Evolutionary conservation across 2,329 filamentous ascomycete species (phyloP), one percentile per base, ranked within the genome.

Genomic region (Botrytis sinoallii): DNA sequence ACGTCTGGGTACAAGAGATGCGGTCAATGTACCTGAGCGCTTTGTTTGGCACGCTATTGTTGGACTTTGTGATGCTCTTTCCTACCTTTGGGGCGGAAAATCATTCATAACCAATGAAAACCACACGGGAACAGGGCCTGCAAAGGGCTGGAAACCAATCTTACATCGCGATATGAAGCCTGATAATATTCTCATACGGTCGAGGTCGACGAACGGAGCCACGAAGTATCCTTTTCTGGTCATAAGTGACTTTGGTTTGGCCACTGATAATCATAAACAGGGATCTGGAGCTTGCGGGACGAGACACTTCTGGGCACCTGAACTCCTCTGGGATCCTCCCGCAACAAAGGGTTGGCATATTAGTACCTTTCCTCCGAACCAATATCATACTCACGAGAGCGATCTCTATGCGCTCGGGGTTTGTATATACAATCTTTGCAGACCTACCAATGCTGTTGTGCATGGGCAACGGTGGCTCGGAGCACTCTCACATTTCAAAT

Each of bases 151-250:
- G 79, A 65, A 75, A n/a, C 76, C 79, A 7, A 72, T 80, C 8
- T 29, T 80, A 10, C 79, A 80, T 68, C 75, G 79, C 14, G 79
- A 80, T 64, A 76, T 80, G 64, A 80, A 80, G 65, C 78, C 79
- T 22, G 79, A 80, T 63, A 80, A 80, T 63, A 73, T 80, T 16
- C 73, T 80, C 20, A 71, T 80, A 7, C 69, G 76, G 18, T 80
- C 79, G 1, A 75, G 79, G 63, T n/a, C 64, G 14, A 77, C 75
- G 5, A n/a, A 75, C 10, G 75, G 70, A 18, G 76, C 74, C 1
- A 71, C 64, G 2, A 78, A 77, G 42, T 79, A 79, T 52, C 76
- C 76, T 35, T 80, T 80, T 61, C 76, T 76, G 32, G 75, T 79
- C 18, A 73, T 80, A 20, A 78, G 77, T 44, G 79, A 80, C 61